Percentiles rank a stretch among this genome's conserved stretches.
phyloP scores from a whole-genome alignment of 495 filamentous ascomycete species.

The Podospora pseudopauciseta region DNA sequence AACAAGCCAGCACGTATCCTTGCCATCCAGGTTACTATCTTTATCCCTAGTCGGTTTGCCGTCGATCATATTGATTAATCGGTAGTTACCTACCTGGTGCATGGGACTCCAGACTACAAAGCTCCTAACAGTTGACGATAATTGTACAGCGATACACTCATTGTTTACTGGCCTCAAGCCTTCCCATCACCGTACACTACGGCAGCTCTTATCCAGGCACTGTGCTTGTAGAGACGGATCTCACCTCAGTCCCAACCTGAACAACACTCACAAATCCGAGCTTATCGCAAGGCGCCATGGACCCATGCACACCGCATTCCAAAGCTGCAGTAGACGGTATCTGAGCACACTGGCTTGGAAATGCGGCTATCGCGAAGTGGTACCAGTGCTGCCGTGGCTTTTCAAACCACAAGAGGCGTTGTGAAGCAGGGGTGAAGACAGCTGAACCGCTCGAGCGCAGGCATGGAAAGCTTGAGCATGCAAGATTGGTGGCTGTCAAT shows the following conservation, averaged over 20 bases:
- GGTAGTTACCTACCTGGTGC: not conserved
- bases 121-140: not conserved
- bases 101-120: not conserved
- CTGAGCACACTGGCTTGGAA: not conserved
- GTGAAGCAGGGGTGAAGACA: not conserved
- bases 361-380: slow-evolving; percentile 1
- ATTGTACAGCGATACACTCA: not conserved
- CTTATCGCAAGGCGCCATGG: slow-evolving; percentile 1
- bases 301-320: not conserved
- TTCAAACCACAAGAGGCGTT: not conserved
- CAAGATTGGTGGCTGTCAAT: slow-evolving; percentile 4
- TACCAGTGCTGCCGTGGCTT: not conserved
- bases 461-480: not conserved
- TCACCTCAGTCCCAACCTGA: not conserved
- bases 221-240: not conserved
- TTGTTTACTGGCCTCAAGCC: too few species aligned
- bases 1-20: not conserved
- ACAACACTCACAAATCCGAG: not conserved
- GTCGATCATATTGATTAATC: not conserved
- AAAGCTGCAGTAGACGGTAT: not conserved
- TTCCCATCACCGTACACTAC: too few species aligned
- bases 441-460: not conserved
- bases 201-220: not conserved
- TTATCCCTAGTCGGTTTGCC: not conserved
- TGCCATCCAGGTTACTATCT: not conserved